phyloP scores from a whole-genome alignment of 108 stramenopile genomes.

The Fistulifera pelliculosa region DNA sequence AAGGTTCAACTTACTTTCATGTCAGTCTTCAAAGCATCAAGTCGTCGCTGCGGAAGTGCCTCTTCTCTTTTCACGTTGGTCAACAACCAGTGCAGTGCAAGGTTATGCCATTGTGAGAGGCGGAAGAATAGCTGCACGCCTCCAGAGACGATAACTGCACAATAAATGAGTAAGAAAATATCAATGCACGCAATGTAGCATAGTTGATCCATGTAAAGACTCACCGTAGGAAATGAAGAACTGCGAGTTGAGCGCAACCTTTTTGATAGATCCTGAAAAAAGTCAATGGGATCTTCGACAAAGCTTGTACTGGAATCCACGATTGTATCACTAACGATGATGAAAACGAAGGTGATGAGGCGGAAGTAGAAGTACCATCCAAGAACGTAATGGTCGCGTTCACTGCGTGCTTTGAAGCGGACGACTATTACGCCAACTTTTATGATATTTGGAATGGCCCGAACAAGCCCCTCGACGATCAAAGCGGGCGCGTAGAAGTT shows the following conservation, averaged over 20 bases:
- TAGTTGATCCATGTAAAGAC: too few relatives aligned
- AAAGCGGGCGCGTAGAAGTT: slow-evolving; percentile 29
- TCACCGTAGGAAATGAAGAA: slow-evolving; percentile 13
- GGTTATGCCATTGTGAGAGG: slow-evolving; percentile 11
- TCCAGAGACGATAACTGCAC: slow-evolving; percentile 10
- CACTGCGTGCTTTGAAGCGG: slow-evolving; percentile 39
- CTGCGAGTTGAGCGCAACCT: slow-evolving; percentile 4
- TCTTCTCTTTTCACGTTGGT: slow-evolving; percentile 12
- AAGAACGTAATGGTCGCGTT: slow-evolving; percentile 15
- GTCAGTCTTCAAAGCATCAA: slow-evolving; percentile 1
- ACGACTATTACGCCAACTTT: slow-evolving; percentile 28
- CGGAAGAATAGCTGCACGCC: slow-evolving; percentile 9
- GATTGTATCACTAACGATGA: slow-evolving; percentile 10
- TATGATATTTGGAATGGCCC: slow-evolving; percentile 26
- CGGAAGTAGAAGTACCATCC: slow-evolving; percentile 21
- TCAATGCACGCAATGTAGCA: too few relatives aligned
- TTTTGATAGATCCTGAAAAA: slow-evolving; percentile 7
- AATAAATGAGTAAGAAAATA: too few relatives aligned
- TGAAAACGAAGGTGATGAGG: slow-evolving; percentile 7
- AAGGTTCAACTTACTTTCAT: neutral
- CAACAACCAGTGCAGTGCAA: slow-evolving; percentile 3
- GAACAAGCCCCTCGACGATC: slow-evolving; percentile 30
- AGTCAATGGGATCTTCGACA: slow-evolving; percentile 8
- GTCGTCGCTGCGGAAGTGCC: slow-evolving; percentile 12
- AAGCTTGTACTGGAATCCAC: slow-evolving; percentile 7